Conservation (phyloP, 495 filamentous ascomycete genomes). For the Penicillium verhagenii region DNA sequence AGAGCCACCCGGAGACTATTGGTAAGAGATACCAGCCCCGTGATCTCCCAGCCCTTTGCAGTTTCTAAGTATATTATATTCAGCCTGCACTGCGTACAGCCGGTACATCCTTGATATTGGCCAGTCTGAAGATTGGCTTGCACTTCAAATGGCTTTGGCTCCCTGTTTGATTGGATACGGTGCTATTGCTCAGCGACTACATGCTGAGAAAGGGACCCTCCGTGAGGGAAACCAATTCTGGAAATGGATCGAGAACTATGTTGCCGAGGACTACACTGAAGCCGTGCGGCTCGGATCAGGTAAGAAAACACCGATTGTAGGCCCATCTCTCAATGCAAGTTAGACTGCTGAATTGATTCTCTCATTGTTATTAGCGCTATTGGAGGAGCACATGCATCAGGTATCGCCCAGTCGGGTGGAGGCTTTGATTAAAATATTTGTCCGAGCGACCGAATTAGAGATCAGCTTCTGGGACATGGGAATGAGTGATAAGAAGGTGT, state of each 20-base stretch:
- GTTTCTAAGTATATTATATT: constrained; percentile 27
- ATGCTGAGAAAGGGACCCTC: constrained; percentile 50
- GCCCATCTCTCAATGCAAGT: constrained; percentile 4
- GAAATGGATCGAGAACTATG: constrained; percentile 88
- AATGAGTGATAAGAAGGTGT: constrained; percentile 32
- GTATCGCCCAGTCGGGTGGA: constrained; percentile 75
- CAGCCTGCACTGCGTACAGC: constrained; percentile 49
- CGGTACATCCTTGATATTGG: constrained; percentile 89
- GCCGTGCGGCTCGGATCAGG: constrained; percentile 68
- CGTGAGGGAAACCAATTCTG: constrained; percentile 77
- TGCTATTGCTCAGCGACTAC: constrained; percentile 66
- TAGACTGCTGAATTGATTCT: constrained; percentile 18
- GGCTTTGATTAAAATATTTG: constrained; percentile 77
- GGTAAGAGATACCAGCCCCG: constrained; percentile 45
- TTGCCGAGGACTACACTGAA: constrained; percentile 69
- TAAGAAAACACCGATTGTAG: constrained; percentile 29
- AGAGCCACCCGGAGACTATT: constrained; percentile 67
- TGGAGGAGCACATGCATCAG: constrained; percentile 67
- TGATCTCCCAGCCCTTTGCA: neutral
- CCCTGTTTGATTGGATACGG: constrained; percentile 87
- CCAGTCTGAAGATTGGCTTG: constrained; percentile 80
- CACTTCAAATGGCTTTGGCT: constrained; percentile 75
- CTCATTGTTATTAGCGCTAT: constrained; percentile 51
- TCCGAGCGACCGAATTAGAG: constrained; percentile 88
- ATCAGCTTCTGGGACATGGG: constrained; percentile 89